Conservation (phyloP, 805 yeast species). For the Jamesozyma rosinii region DNA sequence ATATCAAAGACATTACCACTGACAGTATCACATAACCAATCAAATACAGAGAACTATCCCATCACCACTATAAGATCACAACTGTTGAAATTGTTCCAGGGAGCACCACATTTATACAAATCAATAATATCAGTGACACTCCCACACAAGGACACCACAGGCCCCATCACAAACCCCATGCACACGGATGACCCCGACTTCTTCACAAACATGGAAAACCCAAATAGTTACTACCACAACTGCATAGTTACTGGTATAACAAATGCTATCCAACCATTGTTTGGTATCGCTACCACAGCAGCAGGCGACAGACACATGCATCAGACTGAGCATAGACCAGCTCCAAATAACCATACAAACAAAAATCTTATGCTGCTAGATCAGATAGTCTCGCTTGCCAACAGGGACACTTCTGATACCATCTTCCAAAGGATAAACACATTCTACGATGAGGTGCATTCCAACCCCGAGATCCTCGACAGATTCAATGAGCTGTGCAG, state of each 20-base stretch:
- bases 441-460: conserved; percentile 8
- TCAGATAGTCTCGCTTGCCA: conserved; percentile 6
- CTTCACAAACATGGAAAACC: conserved; percentile 1
- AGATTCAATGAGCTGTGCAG: conserved; percentile 8
- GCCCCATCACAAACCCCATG: conserved; percentile 4
- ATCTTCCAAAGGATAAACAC: conserved; percentile 10
- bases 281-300: conserved; percentile 4
- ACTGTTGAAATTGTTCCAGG: conserved; percentile 2
- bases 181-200: conserved; percentile 7
- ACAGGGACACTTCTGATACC: conserved; percentile 6
- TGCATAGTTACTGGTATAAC: conserved; percentile 8
- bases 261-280: conserved; percentile 8
- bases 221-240: conserved; percentile 9
- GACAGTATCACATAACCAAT: background rate
- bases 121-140: conserved; percentile 11
- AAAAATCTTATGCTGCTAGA: conserved; percentile 5
- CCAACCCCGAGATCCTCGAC: conserved; percentile 14
- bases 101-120: conserved; percentile 6
- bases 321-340: background rate
- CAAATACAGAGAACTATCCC: background rate
- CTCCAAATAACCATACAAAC: background rate
- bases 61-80: conserved; percentile 7
- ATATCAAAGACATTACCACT: conserved; percentile 9
- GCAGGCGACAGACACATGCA: background rate
- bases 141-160: conserved; percentile 4